Conservation (phyloP, 441 rosid species). For the Eruca vesicaria region DNA sequence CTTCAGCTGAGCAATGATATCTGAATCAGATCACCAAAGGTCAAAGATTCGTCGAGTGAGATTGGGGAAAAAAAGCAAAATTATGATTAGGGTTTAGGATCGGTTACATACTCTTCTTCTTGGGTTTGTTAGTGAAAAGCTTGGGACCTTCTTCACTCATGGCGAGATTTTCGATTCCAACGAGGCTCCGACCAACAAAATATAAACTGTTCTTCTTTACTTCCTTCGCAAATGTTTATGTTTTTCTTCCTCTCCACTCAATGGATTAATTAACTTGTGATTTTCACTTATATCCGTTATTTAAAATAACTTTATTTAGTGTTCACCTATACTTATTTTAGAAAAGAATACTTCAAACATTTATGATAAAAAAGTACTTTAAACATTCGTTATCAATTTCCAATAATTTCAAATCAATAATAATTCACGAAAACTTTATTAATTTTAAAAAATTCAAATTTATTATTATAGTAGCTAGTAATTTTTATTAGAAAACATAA, state of each 20-base stretch:
- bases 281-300: neutral
- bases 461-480: too few species aligned
- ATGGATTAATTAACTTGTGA: constrained; percentile 13
- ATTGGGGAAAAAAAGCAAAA: too few species aligned
- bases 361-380: too few species aligned
- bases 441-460: too few species aligned
- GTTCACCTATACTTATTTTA: too few species aligned
- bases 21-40: constrained; percentile 25
- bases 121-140: constrained; percentile 80
- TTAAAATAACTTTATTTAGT: too few species aligned
- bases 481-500: too few species aligned
- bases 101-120: constrained; percentile 65
- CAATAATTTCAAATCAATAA: too few species aligned
- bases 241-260: neutral
- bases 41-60: constrained; percentile 12
- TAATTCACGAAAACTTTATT: too few species aligned
- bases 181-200: neutral
- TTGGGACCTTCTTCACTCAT: constrained; percentile 70
- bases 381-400: too few species aligned
- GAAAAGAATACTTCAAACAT: too few species aligned
- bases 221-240: neutral
- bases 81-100: neutral
- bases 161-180: constrained; percentile 14
- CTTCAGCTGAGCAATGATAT: constrained; percentile 44
- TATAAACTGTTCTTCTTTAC: neutral